These are phyloP conservation scores for Lipomyces chichibuensis DNA, from an alignment of 805 yeast genomes.

Conservation along the genomic window DNA sequence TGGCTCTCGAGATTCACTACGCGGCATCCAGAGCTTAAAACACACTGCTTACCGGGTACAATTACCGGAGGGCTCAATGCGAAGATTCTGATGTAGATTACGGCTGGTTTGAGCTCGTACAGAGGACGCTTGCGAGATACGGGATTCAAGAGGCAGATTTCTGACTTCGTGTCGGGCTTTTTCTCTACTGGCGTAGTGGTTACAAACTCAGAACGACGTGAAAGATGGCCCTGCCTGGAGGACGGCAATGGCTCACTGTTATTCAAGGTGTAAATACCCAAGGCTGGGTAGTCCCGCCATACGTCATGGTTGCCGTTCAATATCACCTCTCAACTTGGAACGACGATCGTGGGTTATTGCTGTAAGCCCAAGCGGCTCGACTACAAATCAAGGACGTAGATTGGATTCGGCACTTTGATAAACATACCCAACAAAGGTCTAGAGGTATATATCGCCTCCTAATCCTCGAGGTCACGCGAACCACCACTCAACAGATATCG, in stretches of 20 bases:
- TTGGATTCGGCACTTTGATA: slow-evolving; percentile 13
- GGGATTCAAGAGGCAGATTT: slow-evolving; percentile 3
- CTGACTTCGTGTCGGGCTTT: background rate
- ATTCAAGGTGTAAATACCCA: slow-evolving; percentile 6
- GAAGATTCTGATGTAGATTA: background rate
- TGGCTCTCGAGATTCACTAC: too few relatives aligned
- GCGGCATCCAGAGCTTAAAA: slow-evolving; percentile 4
- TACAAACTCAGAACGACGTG: background rate
- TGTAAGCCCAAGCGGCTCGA: slow-evolving; percentile 13
- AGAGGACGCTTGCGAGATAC: background rate
- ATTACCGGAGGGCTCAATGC: background rate
- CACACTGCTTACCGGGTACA: slow-evolving; percentile 6
- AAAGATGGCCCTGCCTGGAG: slow-evolving; percentile 4
- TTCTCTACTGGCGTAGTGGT: background rate
- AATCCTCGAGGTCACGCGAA: slow-evolving; percentile 18
- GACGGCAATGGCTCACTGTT: background rate
- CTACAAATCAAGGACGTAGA: slow-evolving; percentile 8
- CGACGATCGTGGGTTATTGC: too few relatives aligned
- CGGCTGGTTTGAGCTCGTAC: slow-evolving; percentile 7
- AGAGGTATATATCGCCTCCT: slow-evolving; percentile 18
- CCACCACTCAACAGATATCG: slow-evolving; percentile 2
- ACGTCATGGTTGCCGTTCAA: slow-evolving; percentile 4
- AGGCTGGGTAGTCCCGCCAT: slow-evolving; percentile 17
- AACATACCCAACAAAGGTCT: slow-evolving; percentile 8
- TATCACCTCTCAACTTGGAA: too few relatives aligned